These are phyloP conservation scores for Selenicereus undatus DNA, from an alignment of 148 eudicot genomes.

Conservation along the genomic window DNA sequence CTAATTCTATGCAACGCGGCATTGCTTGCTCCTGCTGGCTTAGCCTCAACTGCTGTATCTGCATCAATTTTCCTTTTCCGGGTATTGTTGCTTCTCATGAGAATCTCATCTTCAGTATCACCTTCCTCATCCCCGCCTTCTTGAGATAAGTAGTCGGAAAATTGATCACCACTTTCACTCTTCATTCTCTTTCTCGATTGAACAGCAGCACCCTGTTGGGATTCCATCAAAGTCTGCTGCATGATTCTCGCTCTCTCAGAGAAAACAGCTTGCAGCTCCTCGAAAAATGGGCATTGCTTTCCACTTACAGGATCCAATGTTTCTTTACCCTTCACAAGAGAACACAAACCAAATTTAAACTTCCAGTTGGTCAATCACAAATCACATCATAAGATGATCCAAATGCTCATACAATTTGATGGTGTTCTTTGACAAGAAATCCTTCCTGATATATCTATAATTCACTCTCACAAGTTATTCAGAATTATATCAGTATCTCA, in stretches of 20 bases:
- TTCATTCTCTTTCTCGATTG: constrained; percentile 32
- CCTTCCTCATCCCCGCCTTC: constrained; percentile 28
- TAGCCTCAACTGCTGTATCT: not conserved
- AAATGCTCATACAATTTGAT: not conserved
- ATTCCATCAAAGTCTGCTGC: constrained; percentile 22
- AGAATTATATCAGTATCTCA: not conserved
- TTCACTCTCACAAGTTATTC: not conserved
- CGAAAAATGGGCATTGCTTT: constrained; percentile 42
- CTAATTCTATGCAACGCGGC: constrained; percentile 1
- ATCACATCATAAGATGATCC: not conserved
- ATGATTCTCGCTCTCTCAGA: constrained; percentile 27
- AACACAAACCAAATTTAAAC: not conserved
- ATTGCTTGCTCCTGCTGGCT: constrained; percentile 2
- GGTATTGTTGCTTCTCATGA: constrained; percentile 1
- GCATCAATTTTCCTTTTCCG: constrained; percentile 24
- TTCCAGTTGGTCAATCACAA: not conserved
- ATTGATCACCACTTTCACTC: constrained; percentile 23
- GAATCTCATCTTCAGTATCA: constrained; percentile 17
- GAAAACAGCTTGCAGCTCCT: constrained; percentile 43
- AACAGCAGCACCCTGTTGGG: constrained; percentile 15
- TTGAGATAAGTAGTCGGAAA: constrained; percentile 34
- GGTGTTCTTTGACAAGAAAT: not conserved
- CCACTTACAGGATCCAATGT: constrained; percentile 28
- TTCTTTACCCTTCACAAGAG: constrained; percentile 36
- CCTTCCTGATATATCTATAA: not conserved